Base-by-base conservation (phyloP, 495 filamentous ascomycete genomes). In the Chaetomium cochliodes region DNA sequence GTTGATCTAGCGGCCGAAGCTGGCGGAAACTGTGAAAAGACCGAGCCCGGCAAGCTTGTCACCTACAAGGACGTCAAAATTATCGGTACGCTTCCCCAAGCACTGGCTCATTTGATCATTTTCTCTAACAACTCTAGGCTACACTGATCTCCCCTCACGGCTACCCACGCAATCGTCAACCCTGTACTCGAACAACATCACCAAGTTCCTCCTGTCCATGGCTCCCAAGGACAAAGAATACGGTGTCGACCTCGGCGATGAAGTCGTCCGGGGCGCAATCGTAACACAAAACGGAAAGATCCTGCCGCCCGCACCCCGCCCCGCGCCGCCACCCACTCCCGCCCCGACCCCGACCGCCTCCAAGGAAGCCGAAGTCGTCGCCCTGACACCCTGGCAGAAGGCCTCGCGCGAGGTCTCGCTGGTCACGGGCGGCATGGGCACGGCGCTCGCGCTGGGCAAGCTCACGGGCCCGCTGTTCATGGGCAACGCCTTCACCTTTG, bases 161-260 rank as follows among this genome's bases (percentile, higher is more conserved):
- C 80, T 93, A 9, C 89, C 90, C 0, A 92, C 90, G 25, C 90
- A 93, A 69, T 88, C 89, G 0, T 92, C 89, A 6, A 92, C 90
- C 1, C 76, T 93, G 26, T 93, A 92, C 76, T 91, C 88, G 20
- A 93, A 93, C 81, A 93, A 93, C 68, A 91, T 93, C 69, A 90
- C 86, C 63, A 93, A 92, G 72, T 88, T 88, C 67, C 82, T 93
- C 11, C 80, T 93, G 33, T 92, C 90, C 2, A 90, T 93, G 81
- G 77, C 85, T 12, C 88, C 90, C 2, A 79, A 87, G 67, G 87
- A 91, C 0, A 90, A 88, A 63, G 81, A 86, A 28, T 92, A 88
- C 66, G 88, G 88, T 0, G 75, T 93, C 52, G 89, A 92, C 62
- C 76, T 92, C 64, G 83, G 82, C 15, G 90, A 93, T 67, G 90